Conservation (phyloP, 2,329 filamentous ascomycete genomes). For the Aspergillus neoniger region DNA sequence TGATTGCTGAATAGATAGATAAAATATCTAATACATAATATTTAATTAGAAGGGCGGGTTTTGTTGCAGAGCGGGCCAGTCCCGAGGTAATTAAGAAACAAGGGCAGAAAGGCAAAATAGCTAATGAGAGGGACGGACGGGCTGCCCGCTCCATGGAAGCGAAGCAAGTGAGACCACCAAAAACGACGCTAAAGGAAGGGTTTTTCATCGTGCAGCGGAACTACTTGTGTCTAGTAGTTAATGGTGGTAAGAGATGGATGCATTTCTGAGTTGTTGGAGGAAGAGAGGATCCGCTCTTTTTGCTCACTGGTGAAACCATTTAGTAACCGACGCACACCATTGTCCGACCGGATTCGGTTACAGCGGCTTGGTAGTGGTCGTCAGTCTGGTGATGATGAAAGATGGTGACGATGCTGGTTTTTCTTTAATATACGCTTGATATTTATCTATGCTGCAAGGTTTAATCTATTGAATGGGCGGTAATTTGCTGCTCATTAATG, state of each 20-base stretch:
- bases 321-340: neutral
- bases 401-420: neutral
- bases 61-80: neutral
- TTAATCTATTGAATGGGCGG: neutral
- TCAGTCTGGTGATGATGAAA: neutral
- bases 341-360: neutral
- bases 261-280: too few relatives aligned
- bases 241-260: too few relatives aligned
- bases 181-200: conserved; percentile 1
- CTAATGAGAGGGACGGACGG: neutral
- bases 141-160: neutral
- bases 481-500: neutral
- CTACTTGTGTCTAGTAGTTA: neutral
- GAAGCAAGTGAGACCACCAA: neutral
- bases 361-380: neutral
- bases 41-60: neutral
- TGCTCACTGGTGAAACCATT: conserved; percentile 3
- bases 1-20: neutral
- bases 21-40: too few relatives aligned
- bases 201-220: neutral
- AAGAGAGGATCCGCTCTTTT: neutral
- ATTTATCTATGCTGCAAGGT: neutral
- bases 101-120: neutral
- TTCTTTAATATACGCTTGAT: too few relatives aligned
- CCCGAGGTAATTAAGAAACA: neutral